A percentile compares a stretch with the other conserved stretches of the same genome.
phyloP scores from a whole-genome alignment of 306 rosid species.

The Vigna radiata region DNA sequence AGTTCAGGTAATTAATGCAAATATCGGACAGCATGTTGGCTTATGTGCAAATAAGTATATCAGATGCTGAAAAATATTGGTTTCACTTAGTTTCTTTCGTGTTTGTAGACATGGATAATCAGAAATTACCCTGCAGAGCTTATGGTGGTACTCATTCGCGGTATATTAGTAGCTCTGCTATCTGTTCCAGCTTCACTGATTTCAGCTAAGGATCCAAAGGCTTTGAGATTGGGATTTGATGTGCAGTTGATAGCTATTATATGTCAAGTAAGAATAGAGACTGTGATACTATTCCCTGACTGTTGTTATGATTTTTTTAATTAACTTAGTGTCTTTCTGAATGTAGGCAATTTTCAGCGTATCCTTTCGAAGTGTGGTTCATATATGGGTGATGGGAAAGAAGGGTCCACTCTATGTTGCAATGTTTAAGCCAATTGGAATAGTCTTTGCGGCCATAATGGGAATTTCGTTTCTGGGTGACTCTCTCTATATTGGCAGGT shows the following conservation, averaged over 20 bases:
- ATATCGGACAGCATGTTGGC: background rate
- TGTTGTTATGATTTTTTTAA: background rate
- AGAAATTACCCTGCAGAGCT: conserved; percentile 44
- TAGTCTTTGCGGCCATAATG: conserved; percentile 39
- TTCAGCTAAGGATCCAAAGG: conserved; percentile 25
- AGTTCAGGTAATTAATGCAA: conserved; percentile 19
- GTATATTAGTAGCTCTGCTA: conserved; percentile 6
- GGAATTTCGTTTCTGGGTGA: conserved; percentile 44
- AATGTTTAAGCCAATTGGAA: conserved; percentile 48
- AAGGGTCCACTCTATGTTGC: conserved; percentile 45
- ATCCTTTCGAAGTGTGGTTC: conserved; percentile 9
- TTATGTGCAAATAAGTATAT: background rate
- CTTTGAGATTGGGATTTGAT: conserved; percentile 29
- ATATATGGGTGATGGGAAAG: conserved; percentile 32
- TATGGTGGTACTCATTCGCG: conserved; percentile 4
- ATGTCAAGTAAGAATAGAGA: conserved; percentile 34
- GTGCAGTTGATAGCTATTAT: conserved; percentile 36
- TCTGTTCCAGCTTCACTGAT: conserved; percentile 31
- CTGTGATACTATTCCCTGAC: background rate
- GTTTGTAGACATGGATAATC: conserved; percentile 35
- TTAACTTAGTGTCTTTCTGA: conserved; percentile 2
- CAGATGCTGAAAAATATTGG: background rate
- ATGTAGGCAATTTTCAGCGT: conserved; percentile 31
- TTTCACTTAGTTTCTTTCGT: background rate
- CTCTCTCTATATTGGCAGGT: conserved; percentile 46